Evolutionary conservation across 768 basidiomycete species (phyloP).

Genomic region (Tylopilus sp.): DNA sequence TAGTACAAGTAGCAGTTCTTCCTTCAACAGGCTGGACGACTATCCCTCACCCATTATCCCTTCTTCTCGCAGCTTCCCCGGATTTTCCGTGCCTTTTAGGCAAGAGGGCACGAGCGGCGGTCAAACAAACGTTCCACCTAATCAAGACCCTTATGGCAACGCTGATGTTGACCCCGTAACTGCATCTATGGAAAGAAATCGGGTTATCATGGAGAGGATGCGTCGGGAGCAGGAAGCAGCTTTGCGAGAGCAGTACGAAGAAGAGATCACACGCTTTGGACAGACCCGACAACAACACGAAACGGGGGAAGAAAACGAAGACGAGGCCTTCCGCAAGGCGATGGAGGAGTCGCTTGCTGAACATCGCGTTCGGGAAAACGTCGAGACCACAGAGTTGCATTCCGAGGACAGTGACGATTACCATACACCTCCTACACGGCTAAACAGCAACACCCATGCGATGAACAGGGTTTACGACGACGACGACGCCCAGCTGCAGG

Average conservation of each 20-base stretch:
- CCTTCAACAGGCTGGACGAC: constrained; percentile 9
- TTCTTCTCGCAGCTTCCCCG: constrained; percentile 26
- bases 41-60: constrained; percentile 25
- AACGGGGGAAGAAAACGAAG: constrained; percentile 47
- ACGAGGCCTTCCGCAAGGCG: constrained; percentile 50
- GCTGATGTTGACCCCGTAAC: constrained; percentile 51
- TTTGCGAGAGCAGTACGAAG: constrained; percentile 54
- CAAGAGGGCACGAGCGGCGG: constrained; percentile 14
- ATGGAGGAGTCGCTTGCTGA: constrained; percentile 28
- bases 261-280: constrained; percentile 32
- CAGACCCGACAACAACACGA: constrained; percentile 4
- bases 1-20: constrained; percentile 2
- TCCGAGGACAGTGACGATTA: constrained; percentile 25
- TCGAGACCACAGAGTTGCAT: constrained; percentile 9
- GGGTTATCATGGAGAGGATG: constrained; percentile 59
- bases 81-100: constrained; percentile 17
- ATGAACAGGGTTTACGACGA: constrained; percentile 67
- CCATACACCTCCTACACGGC: neutral
- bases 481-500: constrained; percentile 84
- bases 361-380: constrained; percentile 16
- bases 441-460: neutral
- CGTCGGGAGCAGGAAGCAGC: constrained; percentile 64
- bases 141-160: constrained; percentile 29
- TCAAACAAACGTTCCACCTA: constrained; percentile 24
- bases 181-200: constrained; percentile 65